Percentiles rank a stretch among this genome's conserved stretches.
Evolutionary conservation across 1,284 basidiomycete genomes (phyloP).

Genomic region (Cerrena zonata): DNA sequence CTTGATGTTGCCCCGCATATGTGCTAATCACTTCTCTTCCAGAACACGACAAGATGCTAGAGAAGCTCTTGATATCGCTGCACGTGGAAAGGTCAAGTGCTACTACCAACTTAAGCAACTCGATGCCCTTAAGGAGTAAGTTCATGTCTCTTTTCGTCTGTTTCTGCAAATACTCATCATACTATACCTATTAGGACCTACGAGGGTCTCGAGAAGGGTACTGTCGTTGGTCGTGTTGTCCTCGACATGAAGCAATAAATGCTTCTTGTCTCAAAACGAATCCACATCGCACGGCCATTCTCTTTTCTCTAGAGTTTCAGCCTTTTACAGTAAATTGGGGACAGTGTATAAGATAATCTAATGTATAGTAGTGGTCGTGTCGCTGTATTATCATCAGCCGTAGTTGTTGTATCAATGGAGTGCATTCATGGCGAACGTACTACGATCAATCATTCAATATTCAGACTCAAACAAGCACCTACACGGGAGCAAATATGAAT

Average conservation of each 20-base stretch:
- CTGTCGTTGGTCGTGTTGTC: slow-evolving; percentile 58
- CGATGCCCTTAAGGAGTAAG: slow-evolving; percentile 48
- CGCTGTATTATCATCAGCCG: neutral
- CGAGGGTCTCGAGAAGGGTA: slow-evolving; percentile 50
- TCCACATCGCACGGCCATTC: neutral
- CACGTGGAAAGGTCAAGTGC: slow-evolving; percentile 67
- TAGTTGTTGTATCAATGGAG: neutral
- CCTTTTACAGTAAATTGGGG: neutral
- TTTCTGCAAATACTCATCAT: neutral
- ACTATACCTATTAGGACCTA: slow-evolving; percentile 40
- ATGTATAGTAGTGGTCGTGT: neutral
- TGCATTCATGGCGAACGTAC: neutral
- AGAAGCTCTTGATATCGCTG: slow-evolving; percentile 73
- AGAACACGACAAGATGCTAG: slow-evolving; percentile 67
- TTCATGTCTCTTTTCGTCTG: slow-evolving; percentile 11
- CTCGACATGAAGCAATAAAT: slow-evolving; percentile 38
- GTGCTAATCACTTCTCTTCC: neutral
- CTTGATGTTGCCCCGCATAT: neutral
- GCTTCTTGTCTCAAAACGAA: neutral
- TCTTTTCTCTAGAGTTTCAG: neutral
- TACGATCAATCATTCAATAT: neutral
- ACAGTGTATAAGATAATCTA: neutral
- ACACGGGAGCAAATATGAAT: no score
- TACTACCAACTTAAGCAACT: slow-evolving; percentile 48
- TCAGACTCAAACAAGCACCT: no score